Evolutionary conservation across 345 rosid species (phyloP).

Genomic region (Rhizophora mangle): DNA sequence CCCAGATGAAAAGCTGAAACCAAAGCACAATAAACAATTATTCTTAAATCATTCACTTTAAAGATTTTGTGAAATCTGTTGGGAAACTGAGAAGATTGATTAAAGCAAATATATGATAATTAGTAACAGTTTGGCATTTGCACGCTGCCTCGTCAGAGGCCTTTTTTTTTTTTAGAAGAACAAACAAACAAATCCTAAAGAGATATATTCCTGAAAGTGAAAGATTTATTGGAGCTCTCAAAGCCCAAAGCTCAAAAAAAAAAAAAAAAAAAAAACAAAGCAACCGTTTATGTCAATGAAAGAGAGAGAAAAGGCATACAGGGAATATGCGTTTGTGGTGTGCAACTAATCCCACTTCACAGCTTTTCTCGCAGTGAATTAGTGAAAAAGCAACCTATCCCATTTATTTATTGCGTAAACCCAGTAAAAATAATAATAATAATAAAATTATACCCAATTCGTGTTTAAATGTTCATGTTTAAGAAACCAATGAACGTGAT

Average conservation of each 20-base stretch:
- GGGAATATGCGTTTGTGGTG: conserved; percentile 55
- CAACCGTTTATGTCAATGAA: neutral
- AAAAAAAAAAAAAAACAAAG: neutral
- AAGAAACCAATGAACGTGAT: no score
- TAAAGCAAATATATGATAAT: neutral
- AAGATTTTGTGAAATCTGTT: neutral
- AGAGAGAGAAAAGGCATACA: conserved; percentile 39
- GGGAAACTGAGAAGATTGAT: neutral
- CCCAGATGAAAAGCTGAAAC: conserved; percentile 1
- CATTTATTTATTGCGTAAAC: neutral
- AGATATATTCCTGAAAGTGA: no score
- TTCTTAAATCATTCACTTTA: neutral
- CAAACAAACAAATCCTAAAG: no score
- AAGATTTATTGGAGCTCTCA: neutral
- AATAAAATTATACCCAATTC: neutral
- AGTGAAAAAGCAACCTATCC: conserved; percentile 7
- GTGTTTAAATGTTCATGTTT: neutral
- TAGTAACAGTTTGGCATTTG: conserved; percentile 18
- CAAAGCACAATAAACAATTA: neutral
- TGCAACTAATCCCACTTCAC: conserved; percentile 23
- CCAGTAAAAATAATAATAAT: neutral
- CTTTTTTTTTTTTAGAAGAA: no score
- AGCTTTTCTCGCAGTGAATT: conserved; percentile 24
- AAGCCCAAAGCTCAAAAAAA: neutral
- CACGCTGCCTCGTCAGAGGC: neutral